Base-by-base conservation (phyloP, 768 basidiomycete species). In the Auriscalpium vulgare region DNA sequence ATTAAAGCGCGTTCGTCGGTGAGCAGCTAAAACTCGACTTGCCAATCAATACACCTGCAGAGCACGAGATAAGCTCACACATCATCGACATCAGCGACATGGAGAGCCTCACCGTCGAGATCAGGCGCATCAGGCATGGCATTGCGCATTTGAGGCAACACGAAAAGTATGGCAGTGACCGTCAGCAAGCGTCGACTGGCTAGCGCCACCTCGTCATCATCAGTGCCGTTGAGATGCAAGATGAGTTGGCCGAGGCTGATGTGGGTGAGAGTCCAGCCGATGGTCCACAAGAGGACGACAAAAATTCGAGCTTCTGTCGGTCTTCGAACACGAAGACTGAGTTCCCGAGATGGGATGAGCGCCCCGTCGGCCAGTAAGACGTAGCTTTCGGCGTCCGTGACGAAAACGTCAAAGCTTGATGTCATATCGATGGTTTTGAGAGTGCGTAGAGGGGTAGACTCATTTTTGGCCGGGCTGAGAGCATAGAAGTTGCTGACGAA, bases 51-150 rank as follows among this genome's bases (percentile, higher is more conserved):
- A 78, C 74, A 51, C 78, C 78, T 79, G 43, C 19, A 35, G 40
- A 47, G 37, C 17, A 35, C 5, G 35, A 21, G n/a, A 38, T 7
- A 19, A 5, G 36, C n/a, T 29, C 5, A 29, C 5, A 29, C 29
- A 29, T 29, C 29, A 29, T n/a, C n/a, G n/a, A n/a, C n/a, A n/a
- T 29, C 29, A 29, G 29, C 29, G 29, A 29, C 29, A 29, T 4
- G 29, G 4, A 29, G 29, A 53, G 4, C 56, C 67, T 59, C 53
- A 68, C 72, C 72, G 44, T 81, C 79, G 23, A 78, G 67, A 2
- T 74, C 80, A 29, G 80, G 80, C 7, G 77, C 78, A 64, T 82
- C 79, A 21, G 81, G 80, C 80, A 83, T 82, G 21, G 76, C 73
- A 51, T 75, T 74, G 29, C 81, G 69, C 47, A 83, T 58, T 55